Base-by-base conservation (phyloP, 2,329 filamentous ascomycete genomes). In the Talaromyces sp. region DNA sequence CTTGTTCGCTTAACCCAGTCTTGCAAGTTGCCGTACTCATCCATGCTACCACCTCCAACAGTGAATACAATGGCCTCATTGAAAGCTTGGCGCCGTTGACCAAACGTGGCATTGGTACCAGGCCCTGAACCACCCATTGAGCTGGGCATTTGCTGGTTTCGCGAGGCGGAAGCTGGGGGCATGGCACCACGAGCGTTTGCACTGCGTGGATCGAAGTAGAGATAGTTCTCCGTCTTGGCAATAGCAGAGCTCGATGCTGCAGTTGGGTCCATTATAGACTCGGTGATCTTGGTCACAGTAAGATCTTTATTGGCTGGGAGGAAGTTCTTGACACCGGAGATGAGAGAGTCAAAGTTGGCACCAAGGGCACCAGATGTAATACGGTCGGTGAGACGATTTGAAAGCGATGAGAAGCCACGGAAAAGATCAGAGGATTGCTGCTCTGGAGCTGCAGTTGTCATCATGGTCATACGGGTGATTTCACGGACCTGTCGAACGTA, bases 301-400 rank as follows among this genome's bases (percentile, higher is more conserved):
- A 97, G 83, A 69, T 99, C 95, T 65, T 92, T 91, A 76, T 99
- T 95, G 13, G 86, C 90, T 0, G 95, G 94, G n/a, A 99, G 78
- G 75, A 99, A 96, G 75, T 96, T 97, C 77, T 97, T 99, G 68
- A 99, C 93, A 39, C 93, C 93, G 5, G 91, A 93, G 57, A 97
- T 92, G 39, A 99, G 84, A 27, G 89, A 93, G 72, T 97, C 94
- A 66, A 99, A 90, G 70, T 97, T 97, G 53, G 87, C 84, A 44
- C 86, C 83, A 1, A 93, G 85, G 16, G 95, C 90, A 29, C 91
- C 91, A 60, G 96, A 93, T 70, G 96, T 95, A 70, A 99, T 88
- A 20, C 91, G 89, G 73, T 97, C 92, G 7, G 94, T 97, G 4
- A 99, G 85, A 35, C 93, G 89, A 39, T 89, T 93, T 10, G 91